phyloP scores from a whole-genome alignment of 441 rosid genomes.

The Raphanus hybrid region DNA sequence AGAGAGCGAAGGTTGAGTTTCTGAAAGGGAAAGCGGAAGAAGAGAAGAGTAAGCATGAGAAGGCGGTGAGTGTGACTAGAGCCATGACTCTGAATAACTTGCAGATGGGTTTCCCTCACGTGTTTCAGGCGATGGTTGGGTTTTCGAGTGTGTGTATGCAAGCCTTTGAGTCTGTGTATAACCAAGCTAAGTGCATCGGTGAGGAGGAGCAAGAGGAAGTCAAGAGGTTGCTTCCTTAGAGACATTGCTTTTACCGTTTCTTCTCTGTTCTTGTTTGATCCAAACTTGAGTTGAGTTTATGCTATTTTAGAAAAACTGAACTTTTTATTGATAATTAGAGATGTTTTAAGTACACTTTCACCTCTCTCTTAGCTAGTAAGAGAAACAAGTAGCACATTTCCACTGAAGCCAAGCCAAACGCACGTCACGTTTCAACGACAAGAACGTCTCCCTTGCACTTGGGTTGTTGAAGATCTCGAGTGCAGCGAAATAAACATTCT shows the following conservation, averaged over 20 bases:
- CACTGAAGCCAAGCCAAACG: slow-evolving; percentile 55
- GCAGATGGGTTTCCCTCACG: slow-evolving; percentile 91
- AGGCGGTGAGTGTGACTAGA: slow-evolving; percentile 71
- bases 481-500: slow-evolving; percentile 57
- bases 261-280: slow-evolving; percentile 24
- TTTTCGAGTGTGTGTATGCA: slow-evolving; percentile 94
- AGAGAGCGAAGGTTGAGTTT: slow-evolving; percentile 66
- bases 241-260: background rate
- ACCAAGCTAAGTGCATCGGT: slow-evolving; percentile 58
- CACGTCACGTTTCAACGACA: slow-evolving; percentile 51
- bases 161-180: slow-evolving; percentile 79
- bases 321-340: background rate
- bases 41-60: slow-evolving; percentile 79
- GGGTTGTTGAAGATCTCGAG: slow-evolving; percentile 54
- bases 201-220: slow-evolving; percentile 55
- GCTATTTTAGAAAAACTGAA: slow-evolving; percentile 22
- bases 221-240: slow-evolving; percentile 39
- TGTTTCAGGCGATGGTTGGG: slow-evolving; percentile 89
- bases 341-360: background rate
- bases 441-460: slow-evolving; percentile 63
- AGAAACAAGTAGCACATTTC: slow-evolving; percentile 42
- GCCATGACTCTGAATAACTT: slow-evolving; percentile 84
- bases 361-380: background rate
- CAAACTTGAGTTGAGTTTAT: slow-evolving; percentile 31
- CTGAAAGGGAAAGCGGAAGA: slow-evolving; percentile 77